Evolutionary conservation across 192 early-diverging fungal genomes (phyloP), one percentile per base, ranked within the genome.

Genomic region (Jimgerdemannia flammicorona): DNA sequence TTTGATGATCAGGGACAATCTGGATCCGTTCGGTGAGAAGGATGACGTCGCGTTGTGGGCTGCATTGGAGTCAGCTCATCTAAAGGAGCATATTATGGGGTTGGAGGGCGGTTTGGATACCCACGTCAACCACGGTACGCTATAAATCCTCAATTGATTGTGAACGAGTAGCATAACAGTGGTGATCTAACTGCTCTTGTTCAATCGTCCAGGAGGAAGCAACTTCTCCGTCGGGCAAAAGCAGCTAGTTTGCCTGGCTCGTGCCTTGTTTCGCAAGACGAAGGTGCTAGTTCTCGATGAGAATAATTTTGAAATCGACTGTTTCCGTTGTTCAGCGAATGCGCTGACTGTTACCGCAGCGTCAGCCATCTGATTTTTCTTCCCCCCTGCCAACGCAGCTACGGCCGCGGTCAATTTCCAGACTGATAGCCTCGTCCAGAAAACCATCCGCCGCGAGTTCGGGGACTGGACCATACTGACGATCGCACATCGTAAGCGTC

Each of bases 1-100:
- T 97, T 41, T 90, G 94, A 40, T 54, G 11, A 54, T 54, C 49
- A 54, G 49, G 91, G n/a, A 49, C 43, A 98, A 98, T 82, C 79
- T 98, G 40, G 96, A 97, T 79, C 97, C 97, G 3, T 90, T 92
- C 74, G 76, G 83, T 69, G 68, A 74, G 6, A 79, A 82, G 41
- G 77, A 77, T 3, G 92, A 94, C 75, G 86, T 83, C 18, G 91
- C 93, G 70, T 86, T 97, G 17, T 90, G 85, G 87, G 70, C 78
- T 18, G 90, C 89, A 0, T 79, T 98, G 14, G 83, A 88, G 19
- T 74, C 83, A 3, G 83, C 74, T 44, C 80, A 83, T 72, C 64
- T 85, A 14, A 72, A 66, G 54, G 71, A 66, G 8, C 73, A 74
- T 10, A 81, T 85, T 59, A 85, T 77, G 63, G 80, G 80, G 44